Evolutionary conservation across 306 rosid species (phyloP), one percentile per base, ranked within the genome.

Genomic region (Malus sieversii): DNA sequence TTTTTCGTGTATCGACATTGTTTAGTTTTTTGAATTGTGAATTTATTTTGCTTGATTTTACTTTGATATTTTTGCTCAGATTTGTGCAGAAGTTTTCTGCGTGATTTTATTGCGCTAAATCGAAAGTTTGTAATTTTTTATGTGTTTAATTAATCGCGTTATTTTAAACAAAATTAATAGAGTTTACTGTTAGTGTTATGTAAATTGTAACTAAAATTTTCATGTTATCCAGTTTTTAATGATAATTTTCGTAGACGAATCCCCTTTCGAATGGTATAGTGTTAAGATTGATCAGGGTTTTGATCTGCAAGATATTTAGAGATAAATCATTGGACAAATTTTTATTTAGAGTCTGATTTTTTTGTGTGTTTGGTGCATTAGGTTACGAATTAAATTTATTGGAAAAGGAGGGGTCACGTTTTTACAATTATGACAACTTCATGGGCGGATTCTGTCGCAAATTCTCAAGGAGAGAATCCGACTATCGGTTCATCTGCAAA

Each of bases 401-500:
- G 77, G 75, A 75, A 76, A 72, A 53, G 74, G 78, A 81, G 65
- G 69, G 53, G 75, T 70, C 62, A 62, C 66, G 13, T 68, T 71
- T 77, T 66, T 33, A 86, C 85, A 82, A 78, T 67, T 63, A 86
- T 86, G 92, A 86, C 82, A 78, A 79, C 82, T 79, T 86, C 97
- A 59, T 91, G 92, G 97, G 92, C 85, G 38, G 90, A 89, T 81
- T 85, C 93, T 76, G 97, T 80, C 46, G 89, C 90, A 10, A 82
- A 85, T 65, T 84, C 92, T 83, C 78, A 68, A 58, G 29, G 73
- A 66, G 87, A 84, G 73, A 72, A 51, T 74, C 77, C 53, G 69
- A 81, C 82, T 44, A 29, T 40, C 42, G 81, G 86, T 73, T 81
- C 89, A 29, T 84, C 82, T 35, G 73, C 71, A 13, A 69, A 66